Evolutionary conservation across 805 yeast genomes (phyloP), one percentile per base, ranked within the genome.

Genomic region (Starmerella geochares): DNA sequence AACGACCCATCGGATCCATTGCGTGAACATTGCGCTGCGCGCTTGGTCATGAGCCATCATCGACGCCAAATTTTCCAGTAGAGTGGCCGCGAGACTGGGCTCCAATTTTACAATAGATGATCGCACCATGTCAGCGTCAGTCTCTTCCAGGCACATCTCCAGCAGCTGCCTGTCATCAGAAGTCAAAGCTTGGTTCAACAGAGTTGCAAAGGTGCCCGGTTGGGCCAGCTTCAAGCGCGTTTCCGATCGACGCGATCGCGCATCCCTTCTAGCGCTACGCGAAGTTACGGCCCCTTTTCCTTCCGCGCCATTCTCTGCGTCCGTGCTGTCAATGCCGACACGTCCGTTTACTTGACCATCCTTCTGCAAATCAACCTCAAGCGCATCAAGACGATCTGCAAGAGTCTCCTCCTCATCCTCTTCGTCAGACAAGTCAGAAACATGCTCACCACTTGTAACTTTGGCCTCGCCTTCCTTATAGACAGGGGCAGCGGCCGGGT

Each of bases 181-280:
- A 59, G 78, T 80, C 54, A 92, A 72, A 0, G 98, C 90, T 68
- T 92, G 98, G 13, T 88, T 72, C 40, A 92, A 71, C n/a, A 92
- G 78, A 1, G 83, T 80, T 1, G 95, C 78, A 53, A 88, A 76
- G 1, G 95, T 79, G 46, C 92, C 94, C 4, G 83, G 77, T 8
- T 79, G 75, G 19, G 79, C 52, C 27, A 63, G 77, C 49, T 72
- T 73, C 54, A 76, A 74, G 51, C 69, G 69, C 40, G 50, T 36
- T 5, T 52, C 56, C 29, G 50, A 44, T 6, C 49, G 38, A 8
- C 52, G 31, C 11, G 31, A 27, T 3, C 51, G 45, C 25, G 45
- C 32, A 13, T 39, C 38, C 11, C 25, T 17, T 19, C 14, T 67
- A 66, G 52, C 67, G 65, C 39, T 61, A 57, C 47, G 60, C 59